Base-by-base conservation (phyloP, 495 filamentous ascomycete genomes). In the Hypoxylon intermedium region DNA sequence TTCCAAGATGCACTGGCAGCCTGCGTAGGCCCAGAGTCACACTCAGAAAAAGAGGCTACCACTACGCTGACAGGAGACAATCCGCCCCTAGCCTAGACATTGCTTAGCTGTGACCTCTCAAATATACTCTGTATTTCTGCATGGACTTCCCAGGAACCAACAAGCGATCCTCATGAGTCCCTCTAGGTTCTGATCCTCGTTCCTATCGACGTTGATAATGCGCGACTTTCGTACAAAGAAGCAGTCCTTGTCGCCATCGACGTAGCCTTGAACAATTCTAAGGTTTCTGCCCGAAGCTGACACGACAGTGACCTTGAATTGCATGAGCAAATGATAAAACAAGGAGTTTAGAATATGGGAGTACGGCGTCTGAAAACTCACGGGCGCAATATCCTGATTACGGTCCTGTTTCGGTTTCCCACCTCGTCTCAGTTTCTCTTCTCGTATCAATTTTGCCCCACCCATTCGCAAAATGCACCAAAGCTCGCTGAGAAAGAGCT, bases 301-400 rank as follows among this genome's bases (percentile, higher is more conserved):
- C 20, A 45, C 23, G 42, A 45, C 43, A 19, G 24, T 46, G 24
- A 46, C 24, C 43, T 46, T 46, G 26, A 31, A n/a, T 46, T 18
- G 15, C 23, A 46, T 46, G n/a, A 46, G 43, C 31, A 30, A 33
- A 46, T 1, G 4, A 26, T 43, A 43, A 24, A 43, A 43, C 41
- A 43, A 26, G 41, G 9, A 23, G 12, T 43, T 26, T 43, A 19
- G 41, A 46, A 30, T 46, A 30, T 33, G 24, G 26, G 18, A 6
- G 24, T 24, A 7, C 41, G 9, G 16, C 3, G 11, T 46, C 13
- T 46, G 9, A 6, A 31, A 46, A 19, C 43, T 46, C 26, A 46
- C 43, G 9, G 43, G 43, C 1, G 43, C 43, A 31, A 46, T 46
- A 13, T 31, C 6, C 0, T 46, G 43, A 31, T 46, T 15, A 5